Base-by-base conservation (phyloP, 768 basidiomycete genomes). In the Lentinus tigrinus region DNA sequence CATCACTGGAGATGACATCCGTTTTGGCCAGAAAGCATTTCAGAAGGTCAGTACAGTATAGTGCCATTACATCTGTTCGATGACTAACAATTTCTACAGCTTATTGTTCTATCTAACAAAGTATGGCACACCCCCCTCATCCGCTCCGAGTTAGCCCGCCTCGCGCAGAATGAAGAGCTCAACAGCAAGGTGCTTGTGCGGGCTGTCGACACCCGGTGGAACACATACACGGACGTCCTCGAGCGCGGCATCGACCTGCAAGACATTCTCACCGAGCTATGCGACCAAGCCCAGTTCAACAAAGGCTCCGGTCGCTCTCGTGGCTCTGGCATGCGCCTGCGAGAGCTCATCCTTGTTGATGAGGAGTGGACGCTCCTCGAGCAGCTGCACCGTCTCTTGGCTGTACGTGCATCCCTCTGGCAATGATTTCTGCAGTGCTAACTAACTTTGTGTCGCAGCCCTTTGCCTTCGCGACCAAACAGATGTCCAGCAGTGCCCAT, bases 151-250 rank as follows among this genome's bases (percentile, higher is more conserved):
- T 53, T 66, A 10, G 48, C 27, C 31, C 37, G n/a, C 7, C 38
- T 39, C 19, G 56, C 61, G 24, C 28, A 21, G 16, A 26, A 37
- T 10, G 9, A 16, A 3, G 31, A 54, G 14, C 49, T 62, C 23
- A 38, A 40, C 26, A 28, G 47, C 4, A 42, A 50, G 40, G 23
- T 59, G 8, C 61, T 65, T 42, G 48, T 64, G 5, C 58, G 59
- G 14, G 34, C 64, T 14, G 64, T 70, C 8, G 13, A 63, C 6
- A 69, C 69, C 5, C 58, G 63, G 3, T 70, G 69, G 68, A 70
- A 69, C 51, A 63, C 58, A 14, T 58, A 65, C 14, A 44, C 67
- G 1, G 24, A 58, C 39, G 61, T 63, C n/a, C 46, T 71, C 36
- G 37, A 43, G 21, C 53, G 58, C 19, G 59, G 54, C 3, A 46